Evolutionary conservation across 305 asterid genomes (phyloP), one percentile per base, ranked within the genome.

Genomic region (Solanum hybrid): DNA sequence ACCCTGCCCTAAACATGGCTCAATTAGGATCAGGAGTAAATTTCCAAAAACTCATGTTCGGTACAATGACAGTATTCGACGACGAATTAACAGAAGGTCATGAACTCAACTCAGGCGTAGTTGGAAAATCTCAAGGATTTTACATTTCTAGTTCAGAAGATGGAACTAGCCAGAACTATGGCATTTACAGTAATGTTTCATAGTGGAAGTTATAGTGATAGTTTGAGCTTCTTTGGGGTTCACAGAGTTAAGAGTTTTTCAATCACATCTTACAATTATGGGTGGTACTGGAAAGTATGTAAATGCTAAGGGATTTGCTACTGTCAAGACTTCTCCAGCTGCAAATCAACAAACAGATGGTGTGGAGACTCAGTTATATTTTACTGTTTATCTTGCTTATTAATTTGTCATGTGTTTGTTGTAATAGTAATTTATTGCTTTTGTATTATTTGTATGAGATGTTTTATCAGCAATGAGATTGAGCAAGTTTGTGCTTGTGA

Each of bases 221-320:
- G 97, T 71, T 76, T 97, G 78, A 93, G 94, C 92, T 94, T 97
- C 67, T 95, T 95, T 33, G 98, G 99, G 11, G 96, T 96, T 14
- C 96, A 95, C 51, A 89, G 93, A 34, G 91, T 95, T 4, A 92
- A 61, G 93, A 5, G 95, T 88, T 18, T 94, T 98, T n/a, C 97
- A 97, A 91, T 95, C 97, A n/a, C 99, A 97, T 89, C 91, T 97
- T 77, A 96, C 97, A 2, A 89, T 97, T 9, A 93, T 95, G 97
- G 99, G 98, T 0, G 98, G 99, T 10, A 97, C 98, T 1, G 97
- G 98, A 22, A 95, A 96, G 92, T 94, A 92, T 75, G 98, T 95
- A 76, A 92, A 95, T 87, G 98, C 96, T 0, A 95, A 95, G 86
- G 98, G 97, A 3, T 89, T 94, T 34, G 99, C 99, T 1, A 89